Conservation (phyloP, 768 basidiomycete genomes). For the Russula vinacea region DNA sequence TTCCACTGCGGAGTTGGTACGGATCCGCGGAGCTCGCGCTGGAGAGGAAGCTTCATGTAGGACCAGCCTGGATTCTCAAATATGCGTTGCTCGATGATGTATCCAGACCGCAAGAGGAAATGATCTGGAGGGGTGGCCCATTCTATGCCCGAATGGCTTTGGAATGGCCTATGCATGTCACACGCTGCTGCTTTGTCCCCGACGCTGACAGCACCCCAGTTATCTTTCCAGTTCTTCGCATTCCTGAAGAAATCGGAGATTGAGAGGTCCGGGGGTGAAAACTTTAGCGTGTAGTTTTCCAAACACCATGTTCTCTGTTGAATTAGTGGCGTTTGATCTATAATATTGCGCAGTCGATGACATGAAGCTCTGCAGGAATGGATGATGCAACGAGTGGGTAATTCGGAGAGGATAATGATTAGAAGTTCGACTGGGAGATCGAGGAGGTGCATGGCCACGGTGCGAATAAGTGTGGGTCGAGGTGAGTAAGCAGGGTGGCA, state of each 20-base stretch:
- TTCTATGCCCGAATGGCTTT: not conserved
- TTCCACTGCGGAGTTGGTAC: not conserved
- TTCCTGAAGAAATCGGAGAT: not conserved
- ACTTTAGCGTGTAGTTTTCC: conserved; percentile 9
- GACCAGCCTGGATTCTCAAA: conserved; percentile 10
- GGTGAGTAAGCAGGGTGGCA: not conserved
- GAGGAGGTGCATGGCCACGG: conserved; percentile 6
- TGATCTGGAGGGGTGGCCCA: not conserved
- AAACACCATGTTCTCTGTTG: conserved; percentile 1
- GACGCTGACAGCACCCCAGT: conserved; percentile 4
- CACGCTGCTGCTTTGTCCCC: not conserved
- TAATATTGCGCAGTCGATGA: conserved; percentile 8
- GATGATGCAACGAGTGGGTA: conserved; percentile 1
- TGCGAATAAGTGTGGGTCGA: no score
- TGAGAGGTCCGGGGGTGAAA: conserved; percentile 8
- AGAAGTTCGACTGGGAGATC: conserved; percentile 18
- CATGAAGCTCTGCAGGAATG: conserved; percentile 10
- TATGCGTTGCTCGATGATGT: conserved; percentile 9
- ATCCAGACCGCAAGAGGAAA: conserved; percentile 14
- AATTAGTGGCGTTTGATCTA: conserved; percentile 4
- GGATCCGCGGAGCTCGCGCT: not conserved
- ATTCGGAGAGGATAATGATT: not conserved
- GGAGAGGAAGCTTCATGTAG: conserved; percentile 7
- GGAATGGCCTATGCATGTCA: not conserved
- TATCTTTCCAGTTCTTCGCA: conserved; percentile 13